Percentiles rank a stretch among this genome's conserved stretches.
phyloP scores from a whole-genome alignment of 2,329 filamentous ascomycete genomes.

The Curvularia sp. region DNA sequence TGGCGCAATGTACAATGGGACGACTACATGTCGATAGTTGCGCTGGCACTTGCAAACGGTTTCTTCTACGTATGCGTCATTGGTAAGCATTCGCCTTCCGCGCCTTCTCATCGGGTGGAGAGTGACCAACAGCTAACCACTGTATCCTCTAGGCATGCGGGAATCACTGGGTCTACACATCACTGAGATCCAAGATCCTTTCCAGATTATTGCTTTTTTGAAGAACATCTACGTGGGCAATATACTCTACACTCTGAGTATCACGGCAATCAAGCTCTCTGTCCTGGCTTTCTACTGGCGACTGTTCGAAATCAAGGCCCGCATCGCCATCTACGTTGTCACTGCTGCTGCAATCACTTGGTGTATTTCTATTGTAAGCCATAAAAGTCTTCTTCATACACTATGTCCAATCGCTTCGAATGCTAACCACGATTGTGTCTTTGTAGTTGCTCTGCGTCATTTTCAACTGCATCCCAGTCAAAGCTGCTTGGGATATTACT shows the following conservation, averaged over 20 bases:
- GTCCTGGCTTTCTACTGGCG: constrained; percentile 38
- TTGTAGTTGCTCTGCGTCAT: constrained; percentile 26
- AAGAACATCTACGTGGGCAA: constrained; percentile 28
- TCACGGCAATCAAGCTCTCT: constrained; percentile 32
- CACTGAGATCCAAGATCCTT: constrained; percentile 12
- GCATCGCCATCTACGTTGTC: constrained; percentile 18
- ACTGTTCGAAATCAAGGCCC: constrained; percentile 30
- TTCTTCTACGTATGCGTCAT: constrained; percentile 31
- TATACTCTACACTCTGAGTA: constrained; percentile 27
- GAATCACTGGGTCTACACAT: constrained; percentile 23
- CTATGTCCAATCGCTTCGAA: background rate
- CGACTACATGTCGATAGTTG: constrained; percentile 27
- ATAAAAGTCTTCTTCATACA: background rate
- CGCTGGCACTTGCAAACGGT: constrained; percentile 25
- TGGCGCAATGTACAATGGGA: constrained; percentile 32
- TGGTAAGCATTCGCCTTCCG: constrained; percentile 18
- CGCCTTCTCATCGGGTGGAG: background rate
- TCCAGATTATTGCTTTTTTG: constrained; percentile 24
- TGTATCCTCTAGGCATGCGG: constrained; percentile 23
- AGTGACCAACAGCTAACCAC: background rate
- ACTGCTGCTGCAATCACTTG: constrained; percentile 25
- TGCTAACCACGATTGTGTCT: constrained; percentile 2
- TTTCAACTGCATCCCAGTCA: constrained; percentile 31
- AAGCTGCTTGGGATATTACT: constrained; percentile 32
- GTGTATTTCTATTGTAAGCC: constrained; percentile 28